Evolutionary conservation across 768 basidiomycete species (phyloP), one percentile per base, ranked within the genome.

Genomic region (Hericium erinaceus): DNA sequence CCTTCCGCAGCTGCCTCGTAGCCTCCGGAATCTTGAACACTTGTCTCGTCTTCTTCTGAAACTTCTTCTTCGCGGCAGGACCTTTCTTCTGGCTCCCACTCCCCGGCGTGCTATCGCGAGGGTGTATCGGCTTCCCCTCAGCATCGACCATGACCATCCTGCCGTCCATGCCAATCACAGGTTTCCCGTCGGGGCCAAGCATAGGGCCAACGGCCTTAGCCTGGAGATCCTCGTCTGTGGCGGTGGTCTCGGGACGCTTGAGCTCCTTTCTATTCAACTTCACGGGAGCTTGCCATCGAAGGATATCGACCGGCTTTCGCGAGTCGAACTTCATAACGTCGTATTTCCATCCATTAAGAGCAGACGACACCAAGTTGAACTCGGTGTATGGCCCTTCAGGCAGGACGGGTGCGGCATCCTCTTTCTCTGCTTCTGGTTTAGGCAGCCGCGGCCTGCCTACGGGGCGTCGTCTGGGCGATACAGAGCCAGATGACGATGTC

Each of bases 241-340:
- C 63, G 24, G 46, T 75, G n/a, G 56, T 44, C 18, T 71, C 68
- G 51, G 83, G 80, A 53, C 80, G 75, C 61, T 82, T 74, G 58
- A 86, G 70, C 64, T 95, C 89, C 72, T 93, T 94, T 65, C 92
- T 78, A 70, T 95, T 95, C 64, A 95, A 75, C 73, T 88, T 90
- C 66, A 94, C 84, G 13, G 92, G 92, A 58, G 74, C 74, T 37
- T 75, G 69, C 87, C 92, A 93, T 33, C 73, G 70, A 54, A 75
- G 75, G 55, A 91, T 76, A 67, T 92, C 89, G 56, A 90, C 73
- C 15, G 78, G 74, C 65, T 86, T 86, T 57, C 85, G 79, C 38
- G 84, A 82, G 69, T 89, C 84, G 68, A 95, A 92, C 70, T 92
- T 92, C 87, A 94, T 91, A 58, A 94, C 82, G 72, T 93, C 89